phyloP scores from a whole-genome alignment of 768 basidiomycete genomes.

The Cystofilobasidium macerans region DNA sequence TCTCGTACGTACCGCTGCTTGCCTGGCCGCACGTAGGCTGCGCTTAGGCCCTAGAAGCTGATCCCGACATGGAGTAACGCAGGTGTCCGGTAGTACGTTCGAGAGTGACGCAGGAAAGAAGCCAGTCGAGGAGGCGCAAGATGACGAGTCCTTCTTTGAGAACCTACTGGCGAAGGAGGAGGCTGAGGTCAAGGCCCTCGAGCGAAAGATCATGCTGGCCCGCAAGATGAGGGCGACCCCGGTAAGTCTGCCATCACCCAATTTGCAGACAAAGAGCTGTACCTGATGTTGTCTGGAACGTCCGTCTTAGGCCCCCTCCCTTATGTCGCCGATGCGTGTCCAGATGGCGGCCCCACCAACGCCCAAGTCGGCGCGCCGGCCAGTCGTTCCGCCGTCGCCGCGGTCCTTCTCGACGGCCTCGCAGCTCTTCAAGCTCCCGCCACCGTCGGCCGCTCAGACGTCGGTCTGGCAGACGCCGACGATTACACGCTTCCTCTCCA shows the following conservation, averaged over 20 bases:
- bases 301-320: not conserved
- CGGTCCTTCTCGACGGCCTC: not conserved
- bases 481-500: constrained; percentile 19
- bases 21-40: no score
- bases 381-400: not conserved
- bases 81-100: no score
- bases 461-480: constrained; percentile 20
- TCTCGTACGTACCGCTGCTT: not conserved
- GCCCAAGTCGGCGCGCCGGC: not conserved
- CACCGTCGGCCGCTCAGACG: constrained; percentile 2
- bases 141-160: constrained; percentile 4
- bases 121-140: not conserved
- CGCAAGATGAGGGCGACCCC: constrained; percentile 1
- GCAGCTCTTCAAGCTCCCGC: constrained; percentile 8
- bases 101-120: no score
- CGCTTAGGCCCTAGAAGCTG: no score
- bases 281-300: not conserved
- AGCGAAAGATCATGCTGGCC: constrained; percentile 9
- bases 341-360: constrained; percentile 8
- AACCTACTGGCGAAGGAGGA: constrained; percentile 10
- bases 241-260: not conserved
- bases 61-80: no score
- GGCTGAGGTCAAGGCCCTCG: constrained; percentile 14
- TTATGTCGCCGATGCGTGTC: constrained; percentile 6
- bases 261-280: not conserved